Percentiles rank a stretch among this genome's conserved stretches.
phyloP scores from a whole-genome alignment of 768 basidiomycete genomes.

The Podaxis mareebaensis region DNA sequence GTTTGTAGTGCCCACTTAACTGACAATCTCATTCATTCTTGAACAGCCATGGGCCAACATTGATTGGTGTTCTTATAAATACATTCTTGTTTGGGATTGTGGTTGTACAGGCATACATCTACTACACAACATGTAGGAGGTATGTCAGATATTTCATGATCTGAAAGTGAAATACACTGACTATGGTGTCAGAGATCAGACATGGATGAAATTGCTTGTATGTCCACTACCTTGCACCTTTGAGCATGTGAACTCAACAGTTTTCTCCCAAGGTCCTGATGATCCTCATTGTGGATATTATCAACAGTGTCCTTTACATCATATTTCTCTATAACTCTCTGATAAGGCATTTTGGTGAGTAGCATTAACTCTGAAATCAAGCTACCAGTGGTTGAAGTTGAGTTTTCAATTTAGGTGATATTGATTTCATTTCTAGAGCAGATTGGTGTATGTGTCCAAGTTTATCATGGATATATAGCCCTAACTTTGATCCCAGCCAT shows the following conservation, averaged over 20 bases:
- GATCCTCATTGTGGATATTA: slow-evolving; percentile 49
- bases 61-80: slow-evolving; percentile 49
- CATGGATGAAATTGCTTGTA: slow-evolving; percentile 48
- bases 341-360: slow-evolving; percentile 45
- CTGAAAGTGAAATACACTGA: not conserved
- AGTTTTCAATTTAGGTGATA: slow-evolving; percentile 19
- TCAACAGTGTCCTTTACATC: slow-evolving; percentile 45
- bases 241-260: slow-evolving; percentile 26
- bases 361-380: not conserved
- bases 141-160: slow-evolving; percentile 23
- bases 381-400: not conserved
- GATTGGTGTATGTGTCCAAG: slow-evolving; percentile 15
- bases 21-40: no score
- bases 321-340: slow-evolving; percentile 47
- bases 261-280: slow-evolving; percentile 24
- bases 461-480: not conserved
- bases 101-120: slow-evolving; percentile 48
- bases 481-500: slow-evolving; percentile 4
- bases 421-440: slow-evolving; percentile 5
- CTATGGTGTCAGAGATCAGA: slow-evolving; percentile 35
- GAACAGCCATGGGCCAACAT: slow-evolving; percentile 47
- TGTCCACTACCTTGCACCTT: slow-evolving; percentile 15
- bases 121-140: slow-evolving; percentile 37
- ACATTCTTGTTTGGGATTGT: slow-evolving; percentile 50
- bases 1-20: no score